A percentile compares a stretch with the other conserved stretches of the same genome.
Evolutionary conservation across 192 early-diverging fungal genomes (phyloP).

Genomic region (Mortierella claussenii): DNA sequence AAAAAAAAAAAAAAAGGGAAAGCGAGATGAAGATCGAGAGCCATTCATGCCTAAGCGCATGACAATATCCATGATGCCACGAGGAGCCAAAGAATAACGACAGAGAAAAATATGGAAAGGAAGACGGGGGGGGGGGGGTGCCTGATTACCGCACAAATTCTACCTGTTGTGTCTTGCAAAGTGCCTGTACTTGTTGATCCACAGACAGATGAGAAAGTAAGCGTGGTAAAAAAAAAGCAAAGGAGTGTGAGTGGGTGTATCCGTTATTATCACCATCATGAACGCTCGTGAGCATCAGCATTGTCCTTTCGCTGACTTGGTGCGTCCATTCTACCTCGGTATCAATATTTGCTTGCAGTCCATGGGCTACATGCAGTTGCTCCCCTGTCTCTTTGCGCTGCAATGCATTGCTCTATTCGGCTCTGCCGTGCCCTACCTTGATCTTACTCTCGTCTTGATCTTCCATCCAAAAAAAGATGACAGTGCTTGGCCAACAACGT

Average conservation of each 20-base stretch:
- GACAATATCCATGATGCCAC: conserved; percentile 10
- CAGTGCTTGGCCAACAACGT: too few relatives aligned
- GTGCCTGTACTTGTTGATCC: neutral
- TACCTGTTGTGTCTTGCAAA: neutral
- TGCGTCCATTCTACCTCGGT: neutral
- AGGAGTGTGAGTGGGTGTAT: neutral
- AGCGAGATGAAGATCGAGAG: conserved; percentile 15
- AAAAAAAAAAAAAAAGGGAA: conserved; percentile 10
- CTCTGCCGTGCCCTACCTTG: neutral
- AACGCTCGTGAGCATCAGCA: neutral
- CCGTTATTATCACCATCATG: neutral
- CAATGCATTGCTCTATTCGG: neutral
- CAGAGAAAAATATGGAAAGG: neutral
- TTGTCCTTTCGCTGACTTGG: too few relatives aligned
- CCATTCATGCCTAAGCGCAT: conserved; percentile 2
- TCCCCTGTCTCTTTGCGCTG: neutral
- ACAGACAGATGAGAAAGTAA: neutral
- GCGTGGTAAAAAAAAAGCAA: neutral
- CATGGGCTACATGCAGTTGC: neutral
- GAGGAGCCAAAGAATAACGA: neutral
- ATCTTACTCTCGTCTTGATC: neutral
- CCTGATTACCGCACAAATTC: neutral
- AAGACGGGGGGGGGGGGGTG: neutral
- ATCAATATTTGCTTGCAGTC: neutral
- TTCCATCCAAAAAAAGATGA: neutral